These are phyloP conservation scores for Podospora pseudopauciseta DNA, from an alignment of 495 filamentous ascomycete genomes.

Conservation along the genomic window DNA sequence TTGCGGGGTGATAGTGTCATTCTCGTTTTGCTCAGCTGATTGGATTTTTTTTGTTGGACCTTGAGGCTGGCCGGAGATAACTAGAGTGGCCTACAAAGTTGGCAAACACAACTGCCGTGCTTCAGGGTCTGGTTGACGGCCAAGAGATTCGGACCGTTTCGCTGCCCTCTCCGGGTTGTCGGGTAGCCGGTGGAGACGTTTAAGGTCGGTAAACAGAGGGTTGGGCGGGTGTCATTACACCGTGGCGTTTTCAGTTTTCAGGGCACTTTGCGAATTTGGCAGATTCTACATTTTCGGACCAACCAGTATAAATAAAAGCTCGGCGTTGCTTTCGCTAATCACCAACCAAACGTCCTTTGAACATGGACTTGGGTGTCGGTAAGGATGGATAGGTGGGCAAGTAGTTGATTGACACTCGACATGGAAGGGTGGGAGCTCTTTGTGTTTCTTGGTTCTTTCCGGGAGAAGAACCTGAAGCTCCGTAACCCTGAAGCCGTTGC, in stretches of 20 bases:
- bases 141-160: background rate
- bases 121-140: background rate
- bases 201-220: background rate
- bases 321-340: background rate
- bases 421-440: too few species aligned
- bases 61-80: background rate
- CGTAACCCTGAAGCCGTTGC: too few species aligned
- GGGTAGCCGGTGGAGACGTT: background rate
- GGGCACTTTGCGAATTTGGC: conserved; percentile 2
- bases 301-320: conserved; percentile 3
- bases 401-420: too few species aligned
- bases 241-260: conserved; percentile 3
- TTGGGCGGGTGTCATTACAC: background rate
- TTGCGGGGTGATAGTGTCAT: conserved; percentile 92
- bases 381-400: too few species aligned
- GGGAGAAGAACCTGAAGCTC: too few species aligned
- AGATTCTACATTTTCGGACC: conserved; percentile 1
- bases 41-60: background rate
- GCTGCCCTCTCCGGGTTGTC: background rate
- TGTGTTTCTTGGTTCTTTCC: too few species aligned
- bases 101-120: background rate
- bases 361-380: too few species aligned
- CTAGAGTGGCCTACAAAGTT: background rate
- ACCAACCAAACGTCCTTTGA: background rate
- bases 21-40: conserved; percentile 79